Conservation (phyloP, 495 filamentous ascomycete genomes). For the Xylaria flabelliformis region DNA sequence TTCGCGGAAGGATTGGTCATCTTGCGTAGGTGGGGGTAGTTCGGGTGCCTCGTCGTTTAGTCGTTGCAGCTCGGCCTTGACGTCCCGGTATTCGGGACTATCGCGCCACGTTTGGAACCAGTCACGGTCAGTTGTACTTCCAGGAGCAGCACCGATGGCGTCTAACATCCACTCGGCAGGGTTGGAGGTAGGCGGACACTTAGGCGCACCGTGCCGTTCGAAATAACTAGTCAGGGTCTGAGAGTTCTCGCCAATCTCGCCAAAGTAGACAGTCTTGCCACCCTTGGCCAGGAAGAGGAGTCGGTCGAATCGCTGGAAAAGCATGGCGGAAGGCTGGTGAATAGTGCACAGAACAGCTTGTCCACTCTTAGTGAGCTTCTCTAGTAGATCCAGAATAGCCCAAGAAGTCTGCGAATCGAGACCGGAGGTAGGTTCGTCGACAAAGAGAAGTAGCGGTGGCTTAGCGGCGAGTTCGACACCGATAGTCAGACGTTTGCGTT, state of each 20-base stretch:
- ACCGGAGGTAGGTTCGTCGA: slow-evolving; percentile 89
- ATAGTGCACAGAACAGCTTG: slow-evolving; percentile 93
- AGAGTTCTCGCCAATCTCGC: slow-evolving; percentile 84
- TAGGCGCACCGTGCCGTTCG: slow-evolving; percentile 74
- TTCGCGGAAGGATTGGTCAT: slow-evolving; percentile 54
- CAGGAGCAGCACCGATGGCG: slow-evolving; percentile 90
- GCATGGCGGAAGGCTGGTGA: slow-evolving; percentile 88
- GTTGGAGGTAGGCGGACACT: slow-evolving; percentile 79
- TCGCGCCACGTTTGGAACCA: slow-evolving; percentile 85
- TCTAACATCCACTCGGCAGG: slow-evolving; percentile 98
- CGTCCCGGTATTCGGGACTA: slow-evolving; percentile 69
- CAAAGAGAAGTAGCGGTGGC: slow-evolving; percentile 86
- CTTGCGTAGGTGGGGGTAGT: slow-evolving; percentile 38
- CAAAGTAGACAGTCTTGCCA: slow-evolving; percentile 89
- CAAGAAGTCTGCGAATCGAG: slow-evolving; percentile 87
- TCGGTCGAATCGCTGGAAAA: slow-evolving; percentile 91
- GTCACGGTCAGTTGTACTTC: slow-evolving; percentile 73
- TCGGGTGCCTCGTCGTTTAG: slow-evolving; percentile 67
- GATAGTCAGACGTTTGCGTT: slow-evolving; percentile 87
- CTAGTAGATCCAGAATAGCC: slow-evolving; percentile 78
- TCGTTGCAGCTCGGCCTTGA: slow-evolving; percentile 71
- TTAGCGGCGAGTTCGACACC: slow-evolving; percentile 92
- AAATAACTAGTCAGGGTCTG: slow-evolving; percentile 78
- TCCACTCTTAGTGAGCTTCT: slow-evolving; percentile 81
- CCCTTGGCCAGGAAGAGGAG: slow-evolving; percentile 83